Base-by-base conservation (phyloP, 164 flowering plant genomes). In the Euptelea pleiosperma region DNA sequence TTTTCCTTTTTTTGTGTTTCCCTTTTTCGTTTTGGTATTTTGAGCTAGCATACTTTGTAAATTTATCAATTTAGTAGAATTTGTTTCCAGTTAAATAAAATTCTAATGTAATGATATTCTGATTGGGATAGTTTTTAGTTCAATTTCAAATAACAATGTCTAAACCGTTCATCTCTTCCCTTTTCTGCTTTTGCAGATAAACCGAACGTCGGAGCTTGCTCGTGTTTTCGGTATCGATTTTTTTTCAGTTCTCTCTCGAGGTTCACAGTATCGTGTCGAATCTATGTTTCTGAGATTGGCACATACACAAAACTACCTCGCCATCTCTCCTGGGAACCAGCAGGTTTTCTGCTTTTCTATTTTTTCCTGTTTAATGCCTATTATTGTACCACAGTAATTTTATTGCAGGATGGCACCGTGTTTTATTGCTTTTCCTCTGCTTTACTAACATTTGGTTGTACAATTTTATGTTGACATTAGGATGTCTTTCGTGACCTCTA, bases 171-270 rank as follows among this genome's bases (percentile, higher is more conserved):
- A 25, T 15, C 0, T 58, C 12, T 34, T 31, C 6, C 1, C 21
- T 22, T 61, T 51, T 24, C 21, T 48, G 2, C 14, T 12, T 36
- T 60, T 73, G 63, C 85, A 90, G 97, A 76, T 94, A 62, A 91
- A 91, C 60, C 78, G 97, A 46, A 94, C 99, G 64, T 86, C 99
- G 25, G 99, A 94, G 70, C 96, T 94, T 73, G 97, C 99, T 71
- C 95, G 96, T 68, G 86, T 94, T n/a, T 94, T 91, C 78, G 99
- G 99, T 42, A 94, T 94, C 48, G 99, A 94, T 63, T 94, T 94
- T 68, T 94, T 94, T 59, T 94, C 99, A 40, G 99, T 94, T 66
- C 89, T 94, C 24, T 91, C 97, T 63, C 87, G 97, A 54, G 97
- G 97, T 57, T 91, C 99, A 24, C 99, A 94, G 70, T 94, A 88